Evolutionary conservation across 1,284 basidiomycete species (phyloP), one percentile per base, ranked within the genome.

Genomic region (Fomitopsis betulina): DNA sequence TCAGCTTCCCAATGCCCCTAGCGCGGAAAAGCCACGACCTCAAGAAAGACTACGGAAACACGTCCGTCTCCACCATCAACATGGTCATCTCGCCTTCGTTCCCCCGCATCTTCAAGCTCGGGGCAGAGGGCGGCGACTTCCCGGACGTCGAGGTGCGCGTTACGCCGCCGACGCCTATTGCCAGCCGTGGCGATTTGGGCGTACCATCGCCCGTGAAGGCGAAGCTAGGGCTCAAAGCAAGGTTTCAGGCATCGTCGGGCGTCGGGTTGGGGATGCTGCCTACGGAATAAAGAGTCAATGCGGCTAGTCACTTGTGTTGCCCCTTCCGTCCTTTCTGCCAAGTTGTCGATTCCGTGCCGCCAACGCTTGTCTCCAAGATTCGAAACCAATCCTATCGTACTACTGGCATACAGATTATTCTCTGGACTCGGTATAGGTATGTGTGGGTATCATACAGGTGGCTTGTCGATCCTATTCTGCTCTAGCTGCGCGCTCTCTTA

Each of bases 81-180:
- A 58, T 58, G 33, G 60, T 66, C 54, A 54, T 63, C 54, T 63
- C 63, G 23, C 59, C 60, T 15, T 62, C 63, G 39, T 23, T 43
- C 30, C 60, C 62, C 43, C 60, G 56, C 27, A 30, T 62, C 35
- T 65, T 61, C 58, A 57, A 58, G 52, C 47, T 63, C 52, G 62
- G 60, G 40, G 54, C 58, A 47, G 56, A 59, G 57, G 60, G 63
- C 60, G 62, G 63, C 13, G 53, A 60, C 42, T 43, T 45, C 17
- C 35, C 56, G n/a, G 56, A 52, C 1, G 59, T 66, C 35, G 67
- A 66, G 55, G 61, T 63, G 33, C 62, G 62, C 49, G 60, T 68
- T 35, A 64, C 67, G 19, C 65, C 66, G 12, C 68, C 68, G 33
- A 61, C 65, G 49, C 66, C 68, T 25, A 30, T 25, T 52, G 43